Conservation (phyloP, 768 basidiomycete species). For the Ramaria rubella region DNA sequence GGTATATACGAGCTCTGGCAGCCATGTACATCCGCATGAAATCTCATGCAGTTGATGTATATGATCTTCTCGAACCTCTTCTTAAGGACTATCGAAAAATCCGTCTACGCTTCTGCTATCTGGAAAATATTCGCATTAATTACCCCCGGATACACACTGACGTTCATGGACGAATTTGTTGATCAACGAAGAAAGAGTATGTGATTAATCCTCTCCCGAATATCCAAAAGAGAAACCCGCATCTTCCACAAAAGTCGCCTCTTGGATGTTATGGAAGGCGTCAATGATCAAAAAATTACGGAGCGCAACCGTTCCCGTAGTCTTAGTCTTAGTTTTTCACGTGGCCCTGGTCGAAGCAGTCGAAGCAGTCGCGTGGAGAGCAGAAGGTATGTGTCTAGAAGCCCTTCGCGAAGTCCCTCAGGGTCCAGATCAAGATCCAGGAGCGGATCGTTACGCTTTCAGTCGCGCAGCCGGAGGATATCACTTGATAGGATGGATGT, state of each 20-base stretch:
- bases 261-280: conserved; percentile 82
- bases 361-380: conserved; percentile 21
- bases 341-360: conserved; percentile 24
- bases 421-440: conserved; percentile 12
- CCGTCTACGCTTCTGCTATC: conserved; percentile 45
- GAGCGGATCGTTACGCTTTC: conserved; percentile 19
- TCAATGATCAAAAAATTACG: conserved; percentile 44
- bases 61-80: conserved; percentile 88
- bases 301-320: conserved; percentile 20
- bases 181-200: conserved; percentile 85
- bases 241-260: conserved; percentile 81
- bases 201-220: conserved; percentile 91
- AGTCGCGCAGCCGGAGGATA: conserved; percentile 54
- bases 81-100: conserved; percentile 92
- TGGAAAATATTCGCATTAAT: not conserved
- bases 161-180: conserved; percentile 89
- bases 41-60: conserved; percentile 84
- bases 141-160: conserved; percentile 76
- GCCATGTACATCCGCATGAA: conserved; percentile 95
- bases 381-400: conserved; percentile 11
- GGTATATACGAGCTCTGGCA: conserved; percentile 90
- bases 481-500: conserved; percentile 45
- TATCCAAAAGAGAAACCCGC: conserved; percentile 76
- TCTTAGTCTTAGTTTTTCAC: too few species aligned
- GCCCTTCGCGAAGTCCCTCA: conserved; percentile 17